Base-by-base conservation (phyloP, 2,329 filamentous ascomycete genomes). In the Pseudogymnoascus sp. region DNA sequence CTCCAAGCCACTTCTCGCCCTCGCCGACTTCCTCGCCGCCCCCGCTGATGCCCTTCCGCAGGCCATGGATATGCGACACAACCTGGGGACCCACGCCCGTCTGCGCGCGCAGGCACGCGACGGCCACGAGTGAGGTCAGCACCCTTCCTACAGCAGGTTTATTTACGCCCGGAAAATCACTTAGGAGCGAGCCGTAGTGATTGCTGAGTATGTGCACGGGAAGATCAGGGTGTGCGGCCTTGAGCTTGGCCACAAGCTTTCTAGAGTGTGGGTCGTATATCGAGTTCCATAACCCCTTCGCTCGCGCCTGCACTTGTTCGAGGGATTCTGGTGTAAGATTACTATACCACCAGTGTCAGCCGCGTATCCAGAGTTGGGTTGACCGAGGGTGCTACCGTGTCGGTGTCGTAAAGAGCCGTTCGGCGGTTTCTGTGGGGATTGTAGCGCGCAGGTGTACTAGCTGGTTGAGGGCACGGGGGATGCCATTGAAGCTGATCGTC, bases 21-120 rank as follows among this genome's bases (percentile, higher is more conserved):
- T 82, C 76, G 26, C 80, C 77, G 7, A 72, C 73, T 33, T 77
- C 76, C 59, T 78, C 77, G 63, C 82, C 80, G 1, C 87, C 89
- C 73, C 91, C 87, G 67, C 89, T 85, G 61, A 88, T 80, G 0
- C 85, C 89, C 78, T 95, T 95, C 64, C 88, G 77, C 75, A 96
- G 72, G 0, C 91, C 91, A 76, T 92, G 93, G 0, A 95, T 81
- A 75, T 96, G 91, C 68, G 87, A 91, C 17, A 89, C 76, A 11
- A 96, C 89, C 78, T 95, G 91, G 1, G 90, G 91, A 0, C 86
- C 91, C 0, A 95, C 91, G 0, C 91, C 91, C 9, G 88, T 89
- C 79, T 95, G 91, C 50, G 90, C 83, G 3, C 91, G 77, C 73
- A 96, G 73, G 70, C 89, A 92, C 4, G 89, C 81, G 31, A 96